Percentiles rank a stretch among this genome's conserved stretches.
Evolutionary conservation across 768 basidiomycete species (phyloP).

Genomic region (Lactarius akahatsu): DNA sequence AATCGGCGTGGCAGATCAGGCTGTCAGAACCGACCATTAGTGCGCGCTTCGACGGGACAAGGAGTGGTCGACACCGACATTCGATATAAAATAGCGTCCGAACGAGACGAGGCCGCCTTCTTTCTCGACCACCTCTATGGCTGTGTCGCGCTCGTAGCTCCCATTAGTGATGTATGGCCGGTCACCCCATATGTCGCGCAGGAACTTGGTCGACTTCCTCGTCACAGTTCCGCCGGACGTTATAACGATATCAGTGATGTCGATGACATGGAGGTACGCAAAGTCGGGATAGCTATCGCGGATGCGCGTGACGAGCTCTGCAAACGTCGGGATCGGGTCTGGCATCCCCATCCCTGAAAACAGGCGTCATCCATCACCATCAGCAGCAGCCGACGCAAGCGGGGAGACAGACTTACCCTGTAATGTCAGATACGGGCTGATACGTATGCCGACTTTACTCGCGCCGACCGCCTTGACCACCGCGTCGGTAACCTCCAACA

Average conservation of each 20-base stretch:
- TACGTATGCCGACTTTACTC: constrained; percentile 39
- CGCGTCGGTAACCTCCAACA: constrained; percentile 41
- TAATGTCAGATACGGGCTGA: constrained; percentile 33
- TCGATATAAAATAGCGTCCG: constrained; percentile 21
- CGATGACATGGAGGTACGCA: constrained; percentile 36
- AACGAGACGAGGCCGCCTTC: constrained; percentile 23
- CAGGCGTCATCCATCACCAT: not conserved
- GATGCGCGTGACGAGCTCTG: constrained; percentile 32
- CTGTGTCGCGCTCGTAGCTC: constrained; percentile 31
- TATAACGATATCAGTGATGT: constrained; percentile 25
- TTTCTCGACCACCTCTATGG: constrained; percentile 24
- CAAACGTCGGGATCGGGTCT: constrained; percentile 35
- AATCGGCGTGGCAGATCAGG: constrained; percentile 28
- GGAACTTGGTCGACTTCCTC: constrained; percentile 29
- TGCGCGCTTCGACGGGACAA: not conserved
- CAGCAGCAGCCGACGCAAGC: too few relatives aligned
- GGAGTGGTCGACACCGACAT: constrained; percentile 7
- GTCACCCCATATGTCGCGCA: constrained; percentile 32
- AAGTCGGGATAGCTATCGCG: constrained; percentile 23
- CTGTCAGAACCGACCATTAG: constrained; percentile 2
- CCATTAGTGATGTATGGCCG: constrained; percentile 31
- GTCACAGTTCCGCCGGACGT: not conserved
- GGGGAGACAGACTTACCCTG: constrained; percentile 1
- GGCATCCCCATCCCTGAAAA: constrained; percentile 18
- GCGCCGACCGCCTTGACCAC: constrained; percentile 39